Evolutionary conservation across 768 basidiomycete species (phyloP), one percentile per base, ranked within the genome.

Genomic region (Gloeopeniophorella convolvens): DNA sequence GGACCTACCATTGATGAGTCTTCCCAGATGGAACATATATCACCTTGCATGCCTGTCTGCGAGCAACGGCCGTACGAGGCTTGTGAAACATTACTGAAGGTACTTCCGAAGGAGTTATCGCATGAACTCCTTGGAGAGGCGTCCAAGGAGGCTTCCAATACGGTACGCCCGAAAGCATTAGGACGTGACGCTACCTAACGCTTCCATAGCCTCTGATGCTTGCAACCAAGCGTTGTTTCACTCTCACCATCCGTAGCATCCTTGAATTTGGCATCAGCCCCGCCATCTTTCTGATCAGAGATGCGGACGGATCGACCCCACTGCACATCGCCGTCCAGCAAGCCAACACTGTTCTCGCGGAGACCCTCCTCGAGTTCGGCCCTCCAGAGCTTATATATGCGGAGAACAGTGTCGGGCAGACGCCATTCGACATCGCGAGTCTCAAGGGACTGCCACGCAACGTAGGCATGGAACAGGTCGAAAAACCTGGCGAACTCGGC

Each of bases 21-120:
- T 31, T 33, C 23, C 41, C 39, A 83, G 80, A 5, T 77, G 70
- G 69, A 83, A 83, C 57, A 72, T 82, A 18, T 76, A 72, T 51
- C 82, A 83, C 61, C 62, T 71, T 13, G 60, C 76, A 28, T 73
- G 71, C 57, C 32, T 57, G 0, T 41, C 47, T 0, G 64, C 63
- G 34, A 39, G 66, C 9, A 50, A 56, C 4, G 60, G 66, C 2
- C 50, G 71, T 15, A 4, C 41, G 2, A 45, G 48, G 10, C 46
- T 63, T 16, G 58, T 81, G 12, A 61, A 71, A 24, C 68, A 77
- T 57, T 79, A 2, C 59, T 80, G 4, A 60, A 70, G 11, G 76
- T 74, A 51, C 68, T 83, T 3, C 77, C 80, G n/a, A 62, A 63
- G 16, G 75, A 80, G 26, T 66, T 74, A 12, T 72, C 65, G 30